Conservation (phyloP, 345 rosid genomes). For the Limnanthes douglasii region DNA sequence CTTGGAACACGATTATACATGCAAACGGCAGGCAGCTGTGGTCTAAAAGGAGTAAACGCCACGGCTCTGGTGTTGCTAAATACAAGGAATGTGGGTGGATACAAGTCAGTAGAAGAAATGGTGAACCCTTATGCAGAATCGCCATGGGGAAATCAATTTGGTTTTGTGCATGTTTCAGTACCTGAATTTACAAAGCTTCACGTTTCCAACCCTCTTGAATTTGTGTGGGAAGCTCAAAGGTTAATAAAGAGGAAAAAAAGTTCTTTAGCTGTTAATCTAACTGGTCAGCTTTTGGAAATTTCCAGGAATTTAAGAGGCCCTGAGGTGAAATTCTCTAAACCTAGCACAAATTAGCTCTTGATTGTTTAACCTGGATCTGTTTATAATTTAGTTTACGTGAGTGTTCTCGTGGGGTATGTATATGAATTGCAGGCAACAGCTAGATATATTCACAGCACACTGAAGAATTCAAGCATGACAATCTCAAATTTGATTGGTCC, state of each 20-base stretch:
- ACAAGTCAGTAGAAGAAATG: conserved; percentile 36
- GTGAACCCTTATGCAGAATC: conserved; percentile 19
- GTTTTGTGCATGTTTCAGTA: conserved; percentile 20
- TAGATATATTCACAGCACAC: conserved; percentile 17
- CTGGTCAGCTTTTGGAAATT: conserved; percentile 18
- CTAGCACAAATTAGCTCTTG: too few relatives aligned
- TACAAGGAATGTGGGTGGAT: conserved; percentile 22
- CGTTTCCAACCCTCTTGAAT: conserved; percentile 16
- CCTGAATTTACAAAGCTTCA: conserved; percentile 9
- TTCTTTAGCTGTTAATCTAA: conserved; percentile 21
- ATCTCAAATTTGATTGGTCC: conserved; percentile 38
- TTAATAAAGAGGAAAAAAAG: conserved; percentile 16
- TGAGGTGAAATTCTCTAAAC: too few relatives aligned
- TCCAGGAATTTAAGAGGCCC: conserved; percentile 22
- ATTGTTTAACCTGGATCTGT: too few relatives aligned
- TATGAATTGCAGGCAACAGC: conserved; percentile 16
- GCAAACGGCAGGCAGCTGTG: conserved; percentile 9
- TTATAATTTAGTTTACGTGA: too few relatives aligned
- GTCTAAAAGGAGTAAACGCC: conserved; percentile 7
- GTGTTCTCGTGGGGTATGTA: not conserved
- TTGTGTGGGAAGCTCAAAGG: conserved; percentile 16
- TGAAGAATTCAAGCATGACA: conserved; percentile 33
- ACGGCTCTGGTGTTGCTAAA: conserved; percentile 39
- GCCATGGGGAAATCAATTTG: conserved; percentile 36
- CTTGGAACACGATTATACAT: conserved; percentile 30